Conservation (phyloP, 495 filamentous ascomycete genomes). For the Neurospora sublineolata region DNA sequence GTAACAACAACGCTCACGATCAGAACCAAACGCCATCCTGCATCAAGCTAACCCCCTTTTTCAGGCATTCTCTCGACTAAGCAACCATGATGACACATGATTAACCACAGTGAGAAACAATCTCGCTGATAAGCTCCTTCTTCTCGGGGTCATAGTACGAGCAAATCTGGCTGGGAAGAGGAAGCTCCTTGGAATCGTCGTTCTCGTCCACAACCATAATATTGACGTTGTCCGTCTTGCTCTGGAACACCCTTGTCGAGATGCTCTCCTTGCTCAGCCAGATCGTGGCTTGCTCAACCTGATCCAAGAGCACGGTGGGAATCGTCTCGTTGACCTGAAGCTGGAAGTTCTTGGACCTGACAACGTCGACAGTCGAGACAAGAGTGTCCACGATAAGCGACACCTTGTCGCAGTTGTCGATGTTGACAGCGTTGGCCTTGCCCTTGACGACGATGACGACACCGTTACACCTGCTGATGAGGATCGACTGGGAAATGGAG, state of each 20-base stretch:
- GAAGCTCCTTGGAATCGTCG: slow-evolving; percentile 71
- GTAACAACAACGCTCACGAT: background rate
- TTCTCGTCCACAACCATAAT: slow-evolving; percentile 65
- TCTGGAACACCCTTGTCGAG: slow-evolving; percentile 71
- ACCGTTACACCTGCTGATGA: slow-evolving; percentile 83
- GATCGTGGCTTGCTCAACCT: slow-evolving; percentile 79
- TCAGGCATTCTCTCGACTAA: background rate
- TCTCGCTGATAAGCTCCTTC: slow-evolving; percentile 69
- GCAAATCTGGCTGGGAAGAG: slow-evolving; percentile 83
- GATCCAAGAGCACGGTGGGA: slow-evolving; percentile 81
- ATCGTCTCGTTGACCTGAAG: slow-evolving; percentile 74
- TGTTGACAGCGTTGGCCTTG: slow-evolving; percentile 89
- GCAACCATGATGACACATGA: background rate
- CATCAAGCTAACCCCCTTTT: background rate
- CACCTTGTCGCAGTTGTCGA: slow-evolving; percentile 78
- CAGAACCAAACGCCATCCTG: background rate
- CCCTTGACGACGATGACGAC: slow-evolving; percentile 78
- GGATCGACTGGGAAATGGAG: slow-evolving; percentile 72
- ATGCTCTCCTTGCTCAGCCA: slow-evolving; percentile 73
- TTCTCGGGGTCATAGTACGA: slow-evolving; percentile 55
- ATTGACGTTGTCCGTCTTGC: slow-evolving; percentile 76
- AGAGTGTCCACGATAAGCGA: slow-evolving; percentile 82
- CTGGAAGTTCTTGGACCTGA: slow-evolving; percentile 87
- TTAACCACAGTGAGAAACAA: slow-evolving; percentile 77
- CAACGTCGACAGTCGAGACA: slow-evolving; percentile 81